These are phyloP conservation scores for Auricularia sp. DNA, from an alignment of 768 basidiomycete species.

Conservation along the genomic window DNA sequence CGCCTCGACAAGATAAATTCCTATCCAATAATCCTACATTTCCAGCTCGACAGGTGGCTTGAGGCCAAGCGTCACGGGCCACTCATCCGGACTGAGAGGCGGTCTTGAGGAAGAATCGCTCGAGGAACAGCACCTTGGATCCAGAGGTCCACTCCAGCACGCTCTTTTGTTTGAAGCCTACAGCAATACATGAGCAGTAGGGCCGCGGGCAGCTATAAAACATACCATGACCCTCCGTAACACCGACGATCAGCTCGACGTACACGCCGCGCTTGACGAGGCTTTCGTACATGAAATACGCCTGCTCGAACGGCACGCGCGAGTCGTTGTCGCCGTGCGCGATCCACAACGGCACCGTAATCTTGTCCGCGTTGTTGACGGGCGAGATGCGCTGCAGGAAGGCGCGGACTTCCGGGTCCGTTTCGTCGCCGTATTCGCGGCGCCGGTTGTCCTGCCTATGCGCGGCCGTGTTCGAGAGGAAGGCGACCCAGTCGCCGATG, in stretches of 20 bases:
- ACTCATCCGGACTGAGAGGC: neutral
- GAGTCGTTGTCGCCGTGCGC: constrained; percentile 35
- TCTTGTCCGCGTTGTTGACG: constrained; percentile 28
- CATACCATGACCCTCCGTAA: constrained; percentile 35
- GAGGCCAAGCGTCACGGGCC: too few relatives aligned
- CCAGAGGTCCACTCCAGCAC: constrained; percentile 35
- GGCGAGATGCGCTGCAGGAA: constrained; percentile 33
- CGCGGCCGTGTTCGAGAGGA: constrained; percentile 33
- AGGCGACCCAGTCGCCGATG: constrained; percentile 30
- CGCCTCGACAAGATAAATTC: too few relatives aligned
- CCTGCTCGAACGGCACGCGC: constrained; percentile 31
- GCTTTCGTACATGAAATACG: constrained; percentile 28
- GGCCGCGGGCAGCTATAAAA: too few relatives aligned
- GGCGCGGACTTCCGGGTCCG: constrained; percentile 25
- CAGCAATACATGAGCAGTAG: neutral
- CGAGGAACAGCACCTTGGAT: constrained; percentile 29
- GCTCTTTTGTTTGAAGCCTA: constrained; percentile 35
- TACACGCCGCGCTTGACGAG: constrained; percentile 20
- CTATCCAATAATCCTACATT: too few relatives aligned
- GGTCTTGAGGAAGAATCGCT: constrained; percentile 17
- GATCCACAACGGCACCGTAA: constrained; percentile 28
- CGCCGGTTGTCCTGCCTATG: constrained; percentile 27
- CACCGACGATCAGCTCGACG: constrained; percentile 31
- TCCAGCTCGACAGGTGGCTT: too few relatives aligned
- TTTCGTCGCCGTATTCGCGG: constrained; percentile 34